Conservation (phyloP, 2,329 filamentous ascomycete genomes). For the Beauveria sp. region DNA sequence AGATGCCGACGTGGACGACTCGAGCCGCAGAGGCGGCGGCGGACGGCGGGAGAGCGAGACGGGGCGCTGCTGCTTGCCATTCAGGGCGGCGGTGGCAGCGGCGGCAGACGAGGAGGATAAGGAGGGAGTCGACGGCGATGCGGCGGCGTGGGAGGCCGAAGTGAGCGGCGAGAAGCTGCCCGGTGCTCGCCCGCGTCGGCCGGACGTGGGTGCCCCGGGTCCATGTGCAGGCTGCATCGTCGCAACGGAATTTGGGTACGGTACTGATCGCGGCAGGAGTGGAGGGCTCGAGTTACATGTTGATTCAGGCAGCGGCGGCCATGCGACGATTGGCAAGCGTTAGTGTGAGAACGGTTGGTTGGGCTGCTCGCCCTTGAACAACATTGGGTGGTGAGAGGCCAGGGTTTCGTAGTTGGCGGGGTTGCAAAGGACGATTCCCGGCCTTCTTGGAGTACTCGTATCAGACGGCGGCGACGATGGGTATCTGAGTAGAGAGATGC, state of each 20-base stretch:
- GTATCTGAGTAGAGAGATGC: neutral
- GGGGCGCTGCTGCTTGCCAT: constrained; percentile 16
- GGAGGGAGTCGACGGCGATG: constrained; percentile 12
- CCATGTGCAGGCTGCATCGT: constrained; percentile 39
- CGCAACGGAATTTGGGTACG: constrained; percentile 19
- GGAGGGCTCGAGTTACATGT: neutral
- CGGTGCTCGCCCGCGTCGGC: constrained; percentile 37
- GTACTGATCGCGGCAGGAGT: neutral
- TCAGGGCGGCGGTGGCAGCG: constrained; percentile 15
- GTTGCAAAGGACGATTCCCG: neutral
- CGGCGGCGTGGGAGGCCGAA: constrained; percentile 21
- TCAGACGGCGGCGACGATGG: neutral
- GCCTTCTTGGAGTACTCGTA: neutral
- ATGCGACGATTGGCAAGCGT: neutral
- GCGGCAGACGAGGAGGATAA: constrained; percentile 17
- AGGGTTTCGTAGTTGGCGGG: neutral
- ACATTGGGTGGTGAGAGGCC: neutral
- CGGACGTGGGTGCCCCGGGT: constrained; percentile 25
- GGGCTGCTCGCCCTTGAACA: neutral
- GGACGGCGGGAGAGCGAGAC: constrained; percentile 22
- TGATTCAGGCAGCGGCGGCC: neutral
- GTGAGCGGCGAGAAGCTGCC: constrained; percentile 49
- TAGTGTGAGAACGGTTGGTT: neutral
- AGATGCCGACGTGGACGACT: constrained; percentile 17
- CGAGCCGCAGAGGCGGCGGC: constrained; percentile 26